A percentile compares a stretch with the other conserved stretches of the same genome.
phyloP scores from a whole-genome alignment of 208 protist genomes.

The Trypanosoma boissoni region DNA sequence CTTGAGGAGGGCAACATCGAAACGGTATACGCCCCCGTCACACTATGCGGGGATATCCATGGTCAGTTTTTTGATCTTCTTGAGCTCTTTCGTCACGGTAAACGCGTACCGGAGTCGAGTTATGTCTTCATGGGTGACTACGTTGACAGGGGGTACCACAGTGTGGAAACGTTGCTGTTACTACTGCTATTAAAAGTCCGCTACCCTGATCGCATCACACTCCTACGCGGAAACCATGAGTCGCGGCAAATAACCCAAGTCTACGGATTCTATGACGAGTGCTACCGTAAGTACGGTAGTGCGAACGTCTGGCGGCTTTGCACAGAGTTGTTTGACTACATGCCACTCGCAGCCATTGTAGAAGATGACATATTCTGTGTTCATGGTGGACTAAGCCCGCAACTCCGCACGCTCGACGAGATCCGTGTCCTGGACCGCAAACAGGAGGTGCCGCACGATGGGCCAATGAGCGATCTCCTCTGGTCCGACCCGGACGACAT shows the following conservation, averaged over 20 bases:
- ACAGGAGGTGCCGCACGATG: constrained; percentile 91
- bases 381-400: constrained; percentile 91
- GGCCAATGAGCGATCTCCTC: constrained; percentile 85
- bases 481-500: constrained; percentile 94
- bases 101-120: constrained; percentile 76
- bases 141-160: constrained; percentile 95
- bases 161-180: constrained; percentile 90
- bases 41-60: constrained; percentile 99
- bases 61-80: constrained; percentile 99
- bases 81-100: constrained; percentile 96
- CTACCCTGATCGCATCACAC: constrained; percentile 94
- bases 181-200: constrained; percentile 92
- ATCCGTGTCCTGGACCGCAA: constrained; percentile 85
- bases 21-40: constrained; percentile 94
- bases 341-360: constrained; percentile 91
- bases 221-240: constrained; percentile 97
- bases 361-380: constrained; percentile 93
- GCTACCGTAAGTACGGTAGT: constrained; percentile 91
- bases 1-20: constrained; percentile 95
- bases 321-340: constrained; percentile 92
- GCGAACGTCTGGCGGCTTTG: constrained; percentile 89
- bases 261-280: constrained; percentile 97
- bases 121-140: constrained; percentile 95
- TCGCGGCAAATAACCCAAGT: constrained; percentile 96
- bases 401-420: constrained; percentile 83